Evolutionary conservation across 768 basidiomycete genomes (phyloP).

Genomic region (Mycena capillaripes): DNA sequence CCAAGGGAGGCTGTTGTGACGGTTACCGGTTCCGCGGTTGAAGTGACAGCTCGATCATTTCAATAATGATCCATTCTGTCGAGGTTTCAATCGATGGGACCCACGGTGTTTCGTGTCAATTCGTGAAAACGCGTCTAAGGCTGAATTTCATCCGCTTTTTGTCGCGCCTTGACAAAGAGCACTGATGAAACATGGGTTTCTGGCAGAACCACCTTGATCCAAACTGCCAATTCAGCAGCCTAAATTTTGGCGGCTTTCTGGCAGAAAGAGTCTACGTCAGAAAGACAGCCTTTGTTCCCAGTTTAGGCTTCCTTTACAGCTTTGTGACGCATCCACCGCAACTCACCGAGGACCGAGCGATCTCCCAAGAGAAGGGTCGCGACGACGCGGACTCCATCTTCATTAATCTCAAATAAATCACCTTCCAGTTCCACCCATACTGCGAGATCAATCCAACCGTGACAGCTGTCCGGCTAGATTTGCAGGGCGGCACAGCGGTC

Average conservation of each 20-base stretch:
- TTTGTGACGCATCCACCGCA: no score
- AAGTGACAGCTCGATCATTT: not conserved
- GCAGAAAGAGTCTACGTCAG: no score
- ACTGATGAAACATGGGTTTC: no score
- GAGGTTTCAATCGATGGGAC: not conserved
- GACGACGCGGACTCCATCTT: not conserved
- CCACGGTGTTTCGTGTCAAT: no score
- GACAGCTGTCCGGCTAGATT: conserved; percentile 20
- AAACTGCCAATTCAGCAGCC: no score
- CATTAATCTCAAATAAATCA: conserved; percentile 4
- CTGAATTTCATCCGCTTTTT: no score
- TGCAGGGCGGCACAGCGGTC: not conserved
- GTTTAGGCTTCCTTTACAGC: no score
- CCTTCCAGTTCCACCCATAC: not conserved
- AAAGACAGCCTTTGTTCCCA: no score
- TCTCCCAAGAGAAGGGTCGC: not conserved
- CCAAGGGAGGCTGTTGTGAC: not conserved
- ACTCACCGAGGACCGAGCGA: not conserved
- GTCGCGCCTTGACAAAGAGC: no score
- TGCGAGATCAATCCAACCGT: not conserved
- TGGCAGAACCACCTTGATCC: no score
- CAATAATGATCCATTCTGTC: not conserved
- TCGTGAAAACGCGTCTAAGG: no score
- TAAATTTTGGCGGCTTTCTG: no score
- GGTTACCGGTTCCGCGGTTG: conserved; percentile 1